phyloP scores from a whole-genome alignment of 805 yeast species.

The Jamesozyma gamospora region DNA sequence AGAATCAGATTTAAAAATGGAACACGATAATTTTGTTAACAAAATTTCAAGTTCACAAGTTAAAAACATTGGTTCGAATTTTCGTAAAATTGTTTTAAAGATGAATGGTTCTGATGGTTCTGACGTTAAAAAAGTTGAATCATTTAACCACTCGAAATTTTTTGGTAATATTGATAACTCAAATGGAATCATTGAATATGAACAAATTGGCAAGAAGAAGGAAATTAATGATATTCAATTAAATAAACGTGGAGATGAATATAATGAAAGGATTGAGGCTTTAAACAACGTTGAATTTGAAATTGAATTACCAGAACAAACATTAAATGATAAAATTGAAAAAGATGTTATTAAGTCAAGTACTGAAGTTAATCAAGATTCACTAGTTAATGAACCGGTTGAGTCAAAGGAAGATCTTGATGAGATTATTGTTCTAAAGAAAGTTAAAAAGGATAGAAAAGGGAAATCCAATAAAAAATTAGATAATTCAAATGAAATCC shows the following conservation, averaged over 20 bases:
- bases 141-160: conserved; percentile 4
- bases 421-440: conserved; percentile 36
- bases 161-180: conserved; percentile 8
- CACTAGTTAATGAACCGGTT: too few relatives aligned
- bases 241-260: conserved; percentile 9
- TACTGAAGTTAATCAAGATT: too few relatives aligned
- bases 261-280: conserved; percentile 10
- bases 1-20: background rate
- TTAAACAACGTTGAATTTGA: conserved; percentile 11
- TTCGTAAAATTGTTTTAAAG: conserved; percentile 2
- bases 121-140: background rate
- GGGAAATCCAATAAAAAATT: conserved; percentile 3
- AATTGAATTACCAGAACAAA: conserved; percentile 7
- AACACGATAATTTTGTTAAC: conserved; percentile 2
- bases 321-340: conserved; percentile 1
- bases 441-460: conserved; percentile 11
- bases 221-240: conserved; percentile 9
- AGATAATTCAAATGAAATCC: conserved; percentile 5
- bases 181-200: conserved; percentile 6
- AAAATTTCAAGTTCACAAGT: conserved; percentile 13
- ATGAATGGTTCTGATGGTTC: background rate
- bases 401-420: conserved; percentile 18
- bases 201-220: conserved; percentile 3
- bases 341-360: background rate
- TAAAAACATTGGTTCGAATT: conserved; percentile 8